phyloP scores from a whole-genome alignment of 345 rosid genomes.

The Draba incana region DNA sequence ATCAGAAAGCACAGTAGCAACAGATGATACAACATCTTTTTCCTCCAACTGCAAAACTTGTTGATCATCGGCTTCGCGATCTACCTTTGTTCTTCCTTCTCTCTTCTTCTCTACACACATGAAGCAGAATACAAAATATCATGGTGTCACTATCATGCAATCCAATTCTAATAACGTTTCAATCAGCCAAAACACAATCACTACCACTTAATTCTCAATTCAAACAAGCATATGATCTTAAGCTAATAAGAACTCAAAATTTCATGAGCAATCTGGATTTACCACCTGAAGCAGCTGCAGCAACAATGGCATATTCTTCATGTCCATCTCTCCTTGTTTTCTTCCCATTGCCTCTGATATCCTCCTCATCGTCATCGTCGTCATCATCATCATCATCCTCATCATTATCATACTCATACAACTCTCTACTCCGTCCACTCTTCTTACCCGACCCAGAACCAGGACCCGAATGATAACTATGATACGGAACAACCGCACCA shows the following conservation, averaged over 20 bases:
- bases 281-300: constrained; percentile 53
- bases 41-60: constrained; percentile 91
- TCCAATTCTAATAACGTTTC: background rate
- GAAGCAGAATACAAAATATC: constrained; percentile 25
- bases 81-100: constrained; percentile 74
- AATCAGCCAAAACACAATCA: constrained; percentile 16
- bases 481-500: constrained; percentile 48
- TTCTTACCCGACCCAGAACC: constrained; percentile 57
- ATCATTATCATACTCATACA: constrained; percentile 59
- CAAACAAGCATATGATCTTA: constrained; percentile 2
- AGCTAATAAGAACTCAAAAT: background rate
- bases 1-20: constrained; percentile 95
- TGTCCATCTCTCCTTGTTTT: constrained; percentile 74
- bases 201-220: background rate
- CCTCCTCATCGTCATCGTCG: constrained; percentile 47
- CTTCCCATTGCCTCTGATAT: constrained; percentile 69
- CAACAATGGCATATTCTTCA: constrained; percentile 43
- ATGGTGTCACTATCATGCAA: background rate
- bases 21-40: constrained; percentile 98
- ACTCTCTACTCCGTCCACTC: constrained; percentile 61
- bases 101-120: constrained; percentile 72
- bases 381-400: constrained; percentile 44
- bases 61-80: constrained; percentile 95
- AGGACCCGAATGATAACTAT: constrained; percentile 52
- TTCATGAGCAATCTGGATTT: constrained; percentile 43